Evolutionary conservation across 345 rosid species (phyloP), one percentile per base, ranked within the genome.

Genomic region (Mangifera indica): DNA sequence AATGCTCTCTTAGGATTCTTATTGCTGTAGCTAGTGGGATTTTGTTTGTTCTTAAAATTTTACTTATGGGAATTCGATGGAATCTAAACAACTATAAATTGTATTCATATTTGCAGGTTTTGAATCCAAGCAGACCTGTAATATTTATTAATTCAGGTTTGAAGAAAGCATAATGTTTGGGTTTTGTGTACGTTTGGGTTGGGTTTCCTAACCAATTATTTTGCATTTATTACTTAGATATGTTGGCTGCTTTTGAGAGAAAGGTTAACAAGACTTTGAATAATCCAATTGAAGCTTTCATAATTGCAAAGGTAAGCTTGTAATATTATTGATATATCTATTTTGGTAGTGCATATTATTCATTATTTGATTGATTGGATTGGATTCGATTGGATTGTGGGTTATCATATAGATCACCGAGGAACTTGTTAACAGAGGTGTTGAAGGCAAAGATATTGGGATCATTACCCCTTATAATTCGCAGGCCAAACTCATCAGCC

Each of bases 381-480:
- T n/a, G n/a, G n/a, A n/a, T n/a, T n/a, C n/a, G n/a, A 34, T 34
- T 37, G 42, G 42, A 37, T 37, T 0, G 6, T 22, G 46, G 0
- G 29, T 56, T 75, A 20, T 53, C 25, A 57, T 77, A 21, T 72
- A 94, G 98, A 78, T 92, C 71, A 77, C 86, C 9, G 84, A 86
- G 72, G 87, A 79, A 81, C 80, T 92, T 58, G 70, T 88, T 17
- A 79, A 75, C 51, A 81, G 81, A 68, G 98, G 97, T 71, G 84
- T 90, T 67, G 82, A 82, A 80, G 82, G 82, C 57, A 85, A 89
- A 67, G 92, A 92, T 69, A 89, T 94, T 55, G 98, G 98, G 67
- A 86, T 92, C 76, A 94, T 94, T 67, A 90, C 98, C 68, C 98
- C 98, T 34, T 94, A 94, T 79, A 94, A 94, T 78, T 84, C 98